Evolutionary conservation across 2,329 filamentous ascomycete species (phyloP).

Genomic region (Pseudopithomyces chartarum): DNA sequence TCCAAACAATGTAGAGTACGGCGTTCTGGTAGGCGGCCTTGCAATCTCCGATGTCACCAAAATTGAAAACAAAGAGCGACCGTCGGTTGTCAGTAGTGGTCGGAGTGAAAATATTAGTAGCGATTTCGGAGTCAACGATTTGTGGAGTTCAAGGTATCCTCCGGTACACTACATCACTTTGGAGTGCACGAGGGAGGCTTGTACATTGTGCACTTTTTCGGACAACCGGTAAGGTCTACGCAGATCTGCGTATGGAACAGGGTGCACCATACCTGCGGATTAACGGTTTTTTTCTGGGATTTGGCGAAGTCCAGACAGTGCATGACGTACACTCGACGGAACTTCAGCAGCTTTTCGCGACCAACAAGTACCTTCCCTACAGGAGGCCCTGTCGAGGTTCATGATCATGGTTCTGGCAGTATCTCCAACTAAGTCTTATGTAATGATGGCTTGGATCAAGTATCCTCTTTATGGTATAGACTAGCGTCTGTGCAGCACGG

Average conservation of each 20-base stretch:
- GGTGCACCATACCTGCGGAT: neutral
- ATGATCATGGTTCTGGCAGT: too few relatives aligned
- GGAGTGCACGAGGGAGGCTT: neutral
- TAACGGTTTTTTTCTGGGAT: neutral
- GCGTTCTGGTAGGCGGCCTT: conserved; percentile 4
- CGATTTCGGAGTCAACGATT: neutral
- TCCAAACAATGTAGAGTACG: conserved; percentile 1
- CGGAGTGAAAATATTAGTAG: conserved; percentile 2
- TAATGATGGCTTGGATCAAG: too few relatives aligned
- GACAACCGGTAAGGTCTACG: neutral
- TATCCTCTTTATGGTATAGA: too few relatives aligned
- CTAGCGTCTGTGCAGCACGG: too few relatives aligned
- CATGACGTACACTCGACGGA: neutral
- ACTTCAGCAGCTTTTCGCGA: neutral
- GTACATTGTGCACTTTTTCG: conserved; percentile 2
- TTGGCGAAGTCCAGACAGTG: neutral
- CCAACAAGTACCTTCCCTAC: neutral
- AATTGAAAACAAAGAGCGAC: neutral
- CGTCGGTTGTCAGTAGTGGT: neutral
- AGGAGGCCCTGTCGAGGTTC: neutral
- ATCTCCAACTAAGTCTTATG: too few relatives aligned
- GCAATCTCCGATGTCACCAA: conserved; percentile 8
- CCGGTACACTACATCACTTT: neutral
- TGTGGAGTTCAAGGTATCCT: neutral
- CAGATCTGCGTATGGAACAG: neutral